A percentile compares a stretch with the other conserved stretches of the same genome.
Conservation (phyloP, 164 flowering plant genomes). For the Berberis vulgaris region DNA sequence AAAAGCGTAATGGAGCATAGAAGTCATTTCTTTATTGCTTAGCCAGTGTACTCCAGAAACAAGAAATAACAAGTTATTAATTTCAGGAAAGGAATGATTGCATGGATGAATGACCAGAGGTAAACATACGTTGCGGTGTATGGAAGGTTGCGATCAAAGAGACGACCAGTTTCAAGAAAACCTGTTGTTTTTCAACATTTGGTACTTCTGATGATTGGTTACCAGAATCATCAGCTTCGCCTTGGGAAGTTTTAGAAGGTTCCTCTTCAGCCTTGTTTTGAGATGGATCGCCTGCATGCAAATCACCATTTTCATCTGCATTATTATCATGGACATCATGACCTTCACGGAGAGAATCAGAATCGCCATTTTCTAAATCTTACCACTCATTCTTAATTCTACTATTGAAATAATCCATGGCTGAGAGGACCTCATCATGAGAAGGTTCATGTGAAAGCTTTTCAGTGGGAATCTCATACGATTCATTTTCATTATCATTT, state of each 20-base stretch:
- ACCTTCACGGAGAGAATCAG: constrained; percentile 15
- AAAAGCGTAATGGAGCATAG: neutral
- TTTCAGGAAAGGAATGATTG: neutral
- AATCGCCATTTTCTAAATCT: constrained; percentile 50
- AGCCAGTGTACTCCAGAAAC: neutral
- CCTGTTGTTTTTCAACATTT: constrained; percentile 28
- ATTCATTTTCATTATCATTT: neutral
- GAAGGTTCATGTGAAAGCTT: constrained; percentile 16
- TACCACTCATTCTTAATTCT: constrained; percentile 73
- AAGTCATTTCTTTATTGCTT: neutral
- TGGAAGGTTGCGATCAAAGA: constrained; percentile 88
- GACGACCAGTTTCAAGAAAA: constrained; percentile 55
- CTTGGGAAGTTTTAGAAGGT: constrained; percentile 15
- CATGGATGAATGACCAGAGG: neutral
- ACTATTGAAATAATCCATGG: constrained; percentile 80
- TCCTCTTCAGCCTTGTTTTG: constrained; percentile 17
- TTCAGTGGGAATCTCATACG: constrained; percentile 8
- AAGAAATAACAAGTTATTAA: neutral
- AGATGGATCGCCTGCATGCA: constrained; percentile 1
- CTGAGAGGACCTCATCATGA: constrained; percentile 42
- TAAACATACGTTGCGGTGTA: constrained; percentile 67
- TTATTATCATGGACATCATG: constrained; percentile 12
- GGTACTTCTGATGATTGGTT: constrained; percentile 13
- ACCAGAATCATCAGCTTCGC: constrained; percentile 15
- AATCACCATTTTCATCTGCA: constrained; percentile 9